These are phyloP conservation scores for Corchorus olitorius DNA, from an alignment of 345 rosid genomes.

Conservation along the genomic window DNA sequence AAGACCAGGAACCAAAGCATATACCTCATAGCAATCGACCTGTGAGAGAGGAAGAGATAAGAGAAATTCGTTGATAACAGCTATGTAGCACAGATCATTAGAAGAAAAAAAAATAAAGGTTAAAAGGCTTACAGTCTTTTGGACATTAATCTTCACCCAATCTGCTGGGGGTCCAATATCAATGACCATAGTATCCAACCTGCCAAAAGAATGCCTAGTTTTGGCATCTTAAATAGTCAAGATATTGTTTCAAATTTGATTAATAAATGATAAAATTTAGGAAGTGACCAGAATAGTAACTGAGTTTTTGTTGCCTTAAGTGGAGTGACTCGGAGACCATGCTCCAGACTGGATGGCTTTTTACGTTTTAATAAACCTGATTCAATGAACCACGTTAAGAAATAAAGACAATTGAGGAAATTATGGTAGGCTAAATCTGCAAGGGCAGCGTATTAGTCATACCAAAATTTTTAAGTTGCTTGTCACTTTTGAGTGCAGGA, in stretches of 20 bases:
- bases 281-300: conserved; percentile 32
- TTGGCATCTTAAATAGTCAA: conserved; percentile 5
- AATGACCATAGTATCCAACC: conserved; percentile 43
- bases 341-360: conserved; percentile 42
- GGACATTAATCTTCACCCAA: conserved; percentile 74
- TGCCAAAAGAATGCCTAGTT: conserved; percentile 28
- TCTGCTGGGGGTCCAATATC: conserved; percentile 73
- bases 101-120: not conserved
- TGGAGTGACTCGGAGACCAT: conserved; percentile 35
- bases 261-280: not conserved
- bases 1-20: conserved; percentile 73
- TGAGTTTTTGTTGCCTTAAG: conserved; percentile 43
- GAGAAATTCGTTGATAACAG: not conserved
- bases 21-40: conserved; percentile 69
- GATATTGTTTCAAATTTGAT: conserved; percentile 4
- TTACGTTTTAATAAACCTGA: conserved; percentile 60
- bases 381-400: conserved; percentile 16
- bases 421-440: conserved; percentile 2
- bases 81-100: not conserved
- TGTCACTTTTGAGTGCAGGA: conserved; percentile 49
- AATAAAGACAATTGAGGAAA: conserved; percentile 1
- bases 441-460: conserved; percentile 15
- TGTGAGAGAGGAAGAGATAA: conserved; percentile 21
- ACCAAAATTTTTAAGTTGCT: conserved; percentile 56
- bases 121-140: conserved; percentile 49